Percentiles rank a stretch among this genome's conserved stretches.
These are phyloP conservation scores for Fraxinus pennsylvanica DNA, from an alignment of 257 asterid species.

Conservation along the genomic window DNA sequence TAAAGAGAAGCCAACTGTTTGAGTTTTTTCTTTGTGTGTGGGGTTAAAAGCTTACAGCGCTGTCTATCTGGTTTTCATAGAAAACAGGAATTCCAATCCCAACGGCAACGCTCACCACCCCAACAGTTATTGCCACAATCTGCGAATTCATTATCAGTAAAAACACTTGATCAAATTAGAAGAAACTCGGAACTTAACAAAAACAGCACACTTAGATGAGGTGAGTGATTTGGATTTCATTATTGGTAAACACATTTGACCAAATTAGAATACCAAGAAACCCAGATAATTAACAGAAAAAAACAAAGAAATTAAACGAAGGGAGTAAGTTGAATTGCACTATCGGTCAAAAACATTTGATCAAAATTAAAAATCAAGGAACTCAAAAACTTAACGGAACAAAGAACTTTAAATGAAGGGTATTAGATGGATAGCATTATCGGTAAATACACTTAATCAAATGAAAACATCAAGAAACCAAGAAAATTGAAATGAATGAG, in stretches of 20 bases:
- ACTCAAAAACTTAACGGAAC: background rate
- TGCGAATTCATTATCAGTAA: constrained; percentile 32
- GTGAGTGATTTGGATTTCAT: background rate
- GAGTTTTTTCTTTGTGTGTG: too few species aligned
- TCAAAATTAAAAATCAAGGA: background rate
- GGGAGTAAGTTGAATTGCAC: background rate
- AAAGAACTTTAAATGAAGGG: background rate
- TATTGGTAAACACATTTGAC: background rate
- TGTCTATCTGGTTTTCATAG: constrained; percentile 84
- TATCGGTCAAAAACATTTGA: background rate
- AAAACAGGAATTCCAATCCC: constrained; percentile 94
- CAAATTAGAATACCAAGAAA: background rate
- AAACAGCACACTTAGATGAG: background rate
- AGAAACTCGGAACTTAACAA: background rate
- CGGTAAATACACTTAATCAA: background rate
- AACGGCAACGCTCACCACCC: constrained; percentile 72
- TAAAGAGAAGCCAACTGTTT: background rate
- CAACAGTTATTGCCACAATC: constrained; percentile 83
- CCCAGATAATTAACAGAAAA: too few species aligned
- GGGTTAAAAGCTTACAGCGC: constrained; percentile 51
- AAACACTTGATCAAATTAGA: background rate
- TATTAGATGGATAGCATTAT: background rate
- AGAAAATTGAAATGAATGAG: background rate
- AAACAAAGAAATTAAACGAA: background rate
- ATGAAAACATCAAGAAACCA: too few species aligned